A percentile compares a stretch with the other conserved stretches of the same genome.
phyloP scores from a whole-genome alignment of 345 rosid genomes.

The Eucalyptus melliodora region DNA sequence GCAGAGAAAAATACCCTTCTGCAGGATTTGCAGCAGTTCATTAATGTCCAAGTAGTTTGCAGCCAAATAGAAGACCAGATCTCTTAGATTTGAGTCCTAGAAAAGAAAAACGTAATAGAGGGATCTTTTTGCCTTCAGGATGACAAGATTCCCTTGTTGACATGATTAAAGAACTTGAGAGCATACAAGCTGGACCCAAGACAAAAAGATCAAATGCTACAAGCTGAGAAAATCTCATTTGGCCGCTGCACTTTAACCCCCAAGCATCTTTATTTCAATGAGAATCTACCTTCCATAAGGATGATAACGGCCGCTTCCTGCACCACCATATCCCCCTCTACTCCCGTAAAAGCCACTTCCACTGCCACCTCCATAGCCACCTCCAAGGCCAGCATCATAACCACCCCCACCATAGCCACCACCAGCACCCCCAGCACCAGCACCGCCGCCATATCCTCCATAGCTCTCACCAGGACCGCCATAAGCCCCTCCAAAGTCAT shows the following conservation, averaged over 20 bases:
- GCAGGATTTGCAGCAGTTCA: background rate
- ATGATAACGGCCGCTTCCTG: conserved; percentile 68
- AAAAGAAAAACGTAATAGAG: background rate
- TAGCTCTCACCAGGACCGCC: conserved; percentile 19
- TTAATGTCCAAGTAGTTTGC: background rate
- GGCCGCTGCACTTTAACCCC: background rate
- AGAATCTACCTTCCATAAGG: conserved; percentile 75
- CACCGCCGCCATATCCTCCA: conserved; percentile 43
- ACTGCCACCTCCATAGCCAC: conserved; percentile 15
- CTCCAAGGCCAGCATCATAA: background rate
- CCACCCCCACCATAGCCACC: conserved; percentile 44
- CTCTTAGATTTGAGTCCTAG: background rate
- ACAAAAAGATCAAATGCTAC: background rate
- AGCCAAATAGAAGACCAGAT: background rate
- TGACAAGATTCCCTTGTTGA: background rate
- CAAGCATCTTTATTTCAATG: background rate
- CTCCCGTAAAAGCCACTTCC: background rate
- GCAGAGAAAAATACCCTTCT: background rate
- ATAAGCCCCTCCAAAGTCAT: conserved; percentile 27
- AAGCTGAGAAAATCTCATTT: background rate
- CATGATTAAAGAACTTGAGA: background rate
- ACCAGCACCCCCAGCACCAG: conserved; percentile 23
- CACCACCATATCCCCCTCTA: conserved; percentile 7
- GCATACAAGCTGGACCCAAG: background rate
- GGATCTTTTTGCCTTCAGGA: background rate